Conservation (phyloP, 768 basidiomycete genomes). For the Infundibulicybe gibba region DNA sequence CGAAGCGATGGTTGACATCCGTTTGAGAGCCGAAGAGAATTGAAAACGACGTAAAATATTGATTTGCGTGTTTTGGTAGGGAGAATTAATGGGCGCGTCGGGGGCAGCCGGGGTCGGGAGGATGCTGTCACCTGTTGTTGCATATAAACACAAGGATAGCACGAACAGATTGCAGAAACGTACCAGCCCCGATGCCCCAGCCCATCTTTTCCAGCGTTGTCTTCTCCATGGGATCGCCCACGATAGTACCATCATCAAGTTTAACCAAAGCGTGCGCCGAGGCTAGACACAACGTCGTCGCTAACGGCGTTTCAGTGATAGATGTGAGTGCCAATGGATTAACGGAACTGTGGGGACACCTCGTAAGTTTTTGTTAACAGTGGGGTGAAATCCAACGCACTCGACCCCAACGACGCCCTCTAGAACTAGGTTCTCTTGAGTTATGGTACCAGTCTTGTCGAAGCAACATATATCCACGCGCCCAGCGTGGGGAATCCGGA, state of each 20-base stretch:
- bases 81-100: conserved; percentile 32
- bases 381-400: conserved; percentile 42
- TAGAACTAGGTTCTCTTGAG: conserved; percentile 90
- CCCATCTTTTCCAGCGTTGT: conserved; percentile 88
- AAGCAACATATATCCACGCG: conserved; percentile 98
- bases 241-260: conserved; percentile 89
- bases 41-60: conserved; percentile 90
- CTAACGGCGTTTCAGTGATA: conserved; percentile 70
- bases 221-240: conserved; percentile 99
- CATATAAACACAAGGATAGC: conserved; percentile 47
- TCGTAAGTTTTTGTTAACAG: conserved; percentile 3
- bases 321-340: conserved; percentile 69
- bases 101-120: conserved; percentile 31
- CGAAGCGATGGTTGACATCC: conserved; percentile 89
- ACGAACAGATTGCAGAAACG: conserved; percentile 5
- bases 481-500: conserved; percentile 95
- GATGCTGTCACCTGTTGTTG: conserved; percentile 62
- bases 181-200: conserved; percentile 78
- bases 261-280: conserved; percentile 94
- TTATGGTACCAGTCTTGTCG: conserved; percentile 99
- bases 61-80: conserved; percentile 57
- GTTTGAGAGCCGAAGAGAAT: conserved; percentile 95
- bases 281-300: conserved; percentile 86
- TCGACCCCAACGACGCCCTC: conserved; percentile 92
- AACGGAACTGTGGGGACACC: conserved; percentile 36